Percentiles rank a stretch among this genome's conserved stretches.
phyloP scores from a whole-genome alignment of 148 eudicot genomes.

The Fagopyrum tataricum region DNA sequence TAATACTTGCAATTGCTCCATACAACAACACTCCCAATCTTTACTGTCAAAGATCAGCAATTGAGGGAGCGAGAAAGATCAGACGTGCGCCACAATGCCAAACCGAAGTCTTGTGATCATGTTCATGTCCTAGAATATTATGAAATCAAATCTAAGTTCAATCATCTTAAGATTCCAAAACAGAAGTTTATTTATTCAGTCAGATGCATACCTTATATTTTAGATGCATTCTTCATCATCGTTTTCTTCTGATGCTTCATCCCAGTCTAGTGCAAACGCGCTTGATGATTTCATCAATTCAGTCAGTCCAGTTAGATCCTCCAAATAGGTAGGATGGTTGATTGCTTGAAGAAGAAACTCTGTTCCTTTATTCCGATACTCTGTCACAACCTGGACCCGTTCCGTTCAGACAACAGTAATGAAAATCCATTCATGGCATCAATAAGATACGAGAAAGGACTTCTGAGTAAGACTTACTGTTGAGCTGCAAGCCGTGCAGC shows the following conservation, averaged over 20 bases:
- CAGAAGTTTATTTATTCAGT: background rate
- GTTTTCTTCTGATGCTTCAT: constrained; percentile 40
- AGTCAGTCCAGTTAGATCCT: constrained; percentile 86
- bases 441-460: background rate
- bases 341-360: constrained; percentile 80
- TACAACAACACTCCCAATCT: background rate
- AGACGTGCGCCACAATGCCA: background rate
- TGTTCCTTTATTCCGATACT: constrained; percentile 55
- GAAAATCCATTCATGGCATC: background rate
- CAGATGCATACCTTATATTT: constrained; percentile 30
- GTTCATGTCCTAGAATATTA: background rate
- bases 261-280: constrained; percentile 65
- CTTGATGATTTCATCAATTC: constrained; percentile 70
- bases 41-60: background rate
- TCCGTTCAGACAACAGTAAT: background rate
- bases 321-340: constrained; percentile 89
- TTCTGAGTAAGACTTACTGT: constrained; percentile 55
- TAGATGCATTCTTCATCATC: constrained; percentile 41
- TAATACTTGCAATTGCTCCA: no score
- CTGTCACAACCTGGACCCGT: constrained; percentile 68
- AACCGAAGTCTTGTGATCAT: background rate
- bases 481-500: constrained; percentile 84
- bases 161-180: background rate
- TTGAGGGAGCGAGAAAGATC: background rate
- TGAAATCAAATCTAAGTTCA: constrained; percentile 6